Percentiles rank a stretch among this genome's conserved stretches.
These are phyloP conservation scores for Fusarium sacchari DNA, from an alignment of 2,329 filamentous ascomycete genomes.

Conservation along the genomic window DNA sequence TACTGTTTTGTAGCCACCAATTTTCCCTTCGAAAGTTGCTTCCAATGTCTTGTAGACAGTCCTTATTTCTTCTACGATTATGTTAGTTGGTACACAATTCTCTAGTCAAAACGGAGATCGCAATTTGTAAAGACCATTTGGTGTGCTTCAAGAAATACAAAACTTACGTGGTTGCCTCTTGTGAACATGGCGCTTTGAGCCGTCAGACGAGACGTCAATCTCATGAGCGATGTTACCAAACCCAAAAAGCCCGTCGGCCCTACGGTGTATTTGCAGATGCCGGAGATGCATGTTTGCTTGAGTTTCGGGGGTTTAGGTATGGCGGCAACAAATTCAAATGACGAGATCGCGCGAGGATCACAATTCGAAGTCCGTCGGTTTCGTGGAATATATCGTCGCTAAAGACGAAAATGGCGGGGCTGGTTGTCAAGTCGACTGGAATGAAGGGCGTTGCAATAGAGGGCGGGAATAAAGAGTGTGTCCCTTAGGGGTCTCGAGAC, in stretches of 20 bases:
- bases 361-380: neutral
- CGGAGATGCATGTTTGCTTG: slow-evolving; percentile 45
- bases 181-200: slow-evolving; percentile 15
- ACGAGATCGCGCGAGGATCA: neutral
- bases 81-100: slow-evolving; percentile 8
- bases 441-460: slow-evolving; percentile 40
- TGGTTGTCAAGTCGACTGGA: slow-evolving; percentile 41
- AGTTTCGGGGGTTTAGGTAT: neutral
- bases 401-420: slow-evolving; percentile 25
- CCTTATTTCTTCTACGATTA: slow-evolving; percentile 44
- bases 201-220: slow-evolving; percentile 21
- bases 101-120: neutral
- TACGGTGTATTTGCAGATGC: slow-evolving; percentile 45
- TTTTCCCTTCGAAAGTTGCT: slow-evolving; percentile 53
- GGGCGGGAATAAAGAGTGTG: slow-evolving; percentile 44
- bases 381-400: slow-evolving; percentile 29
- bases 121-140: neutral
- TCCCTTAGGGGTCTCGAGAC: slow-evolving; percentile 35
- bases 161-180: slow-evolving; percentile 32
- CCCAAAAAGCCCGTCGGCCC: slow-evolving; percentile 42
- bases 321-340: neutral
- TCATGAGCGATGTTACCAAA: slow-evolving; percentile 42
- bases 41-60: slow-evolving; percentile 56
- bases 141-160: neutral
- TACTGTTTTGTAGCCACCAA: slow-evolving; percentile 57